Base-by-base conservation (phyloP, 2,329 filamentous ascomycete species). In the Penicillium rolfsii region DNA sequence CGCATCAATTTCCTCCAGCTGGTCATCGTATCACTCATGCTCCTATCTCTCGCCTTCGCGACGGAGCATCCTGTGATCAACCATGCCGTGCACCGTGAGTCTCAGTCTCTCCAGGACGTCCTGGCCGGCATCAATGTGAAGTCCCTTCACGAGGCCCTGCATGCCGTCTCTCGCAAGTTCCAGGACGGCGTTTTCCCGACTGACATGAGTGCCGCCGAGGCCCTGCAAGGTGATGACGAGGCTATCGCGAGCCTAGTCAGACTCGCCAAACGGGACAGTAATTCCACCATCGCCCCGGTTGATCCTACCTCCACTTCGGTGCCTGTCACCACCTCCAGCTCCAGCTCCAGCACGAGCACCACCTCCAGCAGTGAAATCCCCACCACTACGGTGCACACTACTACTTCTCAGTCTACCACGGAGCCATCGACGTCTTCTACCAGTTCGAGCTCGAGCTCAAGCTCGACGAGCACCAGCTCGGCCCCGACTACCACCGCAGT, bases 101-200 rank as follows among this genome's bases (percentile, higher is more conserved):
- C 69, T 53, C 85, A 70, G 60, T 68, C 69, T 56, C 85, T 89
- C 76, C 80, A 83, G 64, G 81, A 85, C 60, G 74, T 87, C 57
- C 76, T 89, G 57, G 79, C 83, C 62, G 80, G 81, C 26, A 77
- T 88, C 58, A 85, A 87, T 24, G 82, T 83, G 57, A 81, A 85
- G 52, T 82, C 85, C 45, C 79, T 93, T 57, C 88, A 91, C 73
- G 83, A 84, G 50, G 84, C 90, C 56, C 81, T 93, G 35, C 87
- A 90, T 73, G 79, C 82, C 63, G 83, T 87, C 68, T 80, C 88
- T 57, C 82, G 83, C 52, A 85, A 85, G 70, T 91, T 88, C 76
- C 84, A 87, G 72, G 84, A 90, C 71, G 89, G 89, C 60, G 83
- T 91, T 58, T 90, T 88, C 73, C 82, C 85, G 64, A 85, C 86